Evolutionary conservation across 2,329 filamentous ascomycete genomes (phyloP).

Genomic region (Calonectria ilicicola): DNA sequence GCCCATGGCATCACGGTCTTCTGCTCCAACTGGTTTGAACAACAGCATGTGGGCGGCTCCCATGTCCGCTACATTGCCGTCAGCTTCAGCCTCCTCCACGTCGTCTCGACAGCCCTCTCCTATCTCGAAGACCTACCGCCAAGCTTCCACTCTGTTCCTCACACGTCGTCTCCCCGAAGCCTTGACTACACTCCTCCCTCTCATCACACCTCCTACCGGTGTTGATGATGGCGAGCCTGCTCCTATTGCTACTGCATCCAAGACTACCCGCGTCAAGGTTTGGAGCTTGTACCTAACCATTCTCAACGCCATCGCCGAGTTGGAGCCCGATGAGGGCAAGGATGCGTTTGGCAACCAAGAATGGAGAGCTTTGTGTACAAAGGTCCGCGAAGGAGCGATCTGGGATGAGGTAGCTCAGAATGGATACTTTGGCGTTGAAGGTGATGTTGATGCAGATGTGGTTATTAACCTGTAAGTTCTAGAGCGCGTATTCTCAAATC

Average conservation of each 20-base stretch:
- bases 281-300: constrained; percentile 98
- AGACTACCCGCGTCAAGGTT: constrained; percentile 89
- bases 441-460: constrained; percentile 93
- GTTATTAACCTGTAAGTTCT: constrained; percentile 83
- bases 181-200: constrained; percentile 83
- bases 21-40: constrained; percentile 54
- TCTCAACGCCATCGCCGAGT: constrained; percentile 88
- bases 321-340: constrained; percentile 92
- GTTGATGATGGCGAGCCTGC: constrained; percentile 68
- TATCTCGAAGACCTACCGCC: constrained; percentile 93
- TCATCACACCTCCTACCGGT: constrained; percentile 74
- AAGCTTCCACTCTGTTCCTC: constrained; percentile 92
- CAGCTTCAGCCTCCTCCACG: constrained; percentile 71
- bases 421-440: constrained; percentile 89
- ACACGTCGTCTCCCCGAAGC: constrained; percentile 94
- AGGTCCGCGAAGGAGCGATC: constrained; percentile 89
- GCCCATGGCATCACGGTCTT: constrained; percentile 50
- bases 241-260: constrained; percentile 83
- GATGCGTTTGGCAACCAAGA: constrained; percentile 85
- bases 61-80: constrained; percentile 54
- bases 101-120: constrained; percentile 74
- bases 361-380: constrained; percentile 85
- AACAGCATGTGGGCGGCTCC: constrained; percentile 72
- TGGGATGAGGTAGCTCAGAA: constrained; percentile 93
- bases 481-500: constrained; percentile 18